These are phyloP conservation scores for Euphorbia tirucalli DNA, from an alignment of 345 rosid genomes.

Conservation along the genomic window DNA sequence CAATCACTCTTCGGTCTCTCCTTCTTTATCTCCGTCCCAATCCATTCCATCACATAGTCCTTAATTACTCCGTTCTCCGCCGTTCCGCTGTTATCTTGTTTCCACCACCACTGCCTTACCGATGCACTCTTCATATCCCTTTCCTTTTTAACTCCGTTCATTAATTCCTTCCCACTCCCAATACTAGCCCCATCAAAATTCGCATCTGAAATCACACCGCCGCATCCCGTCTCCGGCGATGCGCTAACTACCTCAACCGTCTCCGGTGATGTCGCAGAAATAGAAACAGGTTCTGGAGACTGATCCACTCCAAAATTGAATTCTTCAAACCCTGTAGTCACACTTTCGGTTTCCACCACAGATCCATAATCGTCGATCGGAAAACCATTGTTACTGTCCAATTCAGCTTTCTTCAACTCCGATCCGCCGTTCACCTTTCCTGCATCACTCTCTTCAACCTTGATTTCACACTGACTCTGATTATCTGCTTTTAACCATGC, in stretches of 20 bases:
- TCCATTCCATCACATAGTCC: constrained; percentile 92
- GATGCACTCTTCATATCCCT: constrained; percentile 35
- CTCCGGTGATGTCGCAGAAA: constrained; percentile 51
- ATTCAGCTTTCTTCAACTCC: constrained; percentile 32
- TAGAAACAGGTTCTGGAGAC: constrained; percentile 46
- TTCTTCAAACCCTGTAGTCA: constrained; percentile 68
- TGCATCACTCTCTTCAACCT: constrained; percentile 9
- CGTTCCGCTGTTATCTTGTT: constrained; percentile 32
- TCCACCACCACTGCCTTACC: constrained; percentile 77
- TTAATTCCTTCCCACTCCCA: constrained; percentile 39
- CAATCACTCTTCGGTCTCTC: constrained; percentile 78
- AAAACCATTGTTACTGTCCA: constrained; percentile 34
- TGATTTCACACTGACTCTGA: constrained; percentile 31
- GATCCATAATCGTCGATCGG: constrained; percentile 63
- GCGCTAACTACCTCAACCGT: constrained; percentile 21
- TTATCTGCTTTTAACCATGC: constrained; percentile 62
- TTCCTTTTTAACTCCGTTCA: constrained; percentile 7
- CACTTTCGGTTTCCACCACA: constrained; percentile 69
- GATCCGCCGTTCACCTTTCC: constrained; percentile 20
- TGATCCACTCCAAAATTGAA: constrained; percentile 53
- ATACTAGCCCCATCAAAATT: constrained; percentile 41
- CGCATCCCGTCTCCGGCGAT: constrained; percentile 34
- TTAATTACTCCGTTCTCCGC: constrained; percentile 51
- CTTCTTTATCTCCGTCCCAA: constrained; percentile 75
- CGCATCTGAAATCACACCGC: constrained; percentile 32